Evolutionary conservation across 2,329 filamentous ascomycete genomes (phyloP).

Genomic region (Scopulariopsis brevicaulis): DNA sequence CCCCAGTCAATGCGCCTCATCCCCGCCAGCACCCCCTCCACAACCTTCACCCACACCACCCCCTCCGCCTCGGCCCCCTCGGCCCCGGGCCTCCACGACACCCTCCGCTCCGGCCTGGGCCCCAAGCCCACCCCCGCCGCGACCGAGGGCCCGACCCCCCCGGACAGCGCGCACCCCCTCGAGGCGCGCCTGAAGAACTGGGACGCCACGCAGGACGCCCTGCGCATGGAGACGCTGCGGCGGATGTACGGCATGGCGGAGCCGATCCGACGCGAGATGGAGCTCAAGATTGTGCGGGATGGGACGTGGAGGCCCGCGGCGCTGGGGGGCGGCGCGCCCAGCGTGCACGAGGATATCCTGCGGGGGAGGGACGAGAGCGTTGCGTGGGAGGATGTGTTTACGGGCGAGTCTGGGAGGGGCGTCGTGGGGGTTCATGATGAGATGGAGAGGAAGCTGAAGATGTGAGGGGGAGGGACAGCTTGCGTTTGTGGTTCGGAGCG

Average conservation of each 20-base stretch:
- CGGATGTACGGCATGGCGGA: constrained; percentile 87
- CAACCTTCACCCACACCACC: constrained; percentile 51
- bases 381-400: constrained; percentile 90
- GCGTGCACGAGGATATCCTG: constrained; percentile 84
- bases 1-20: constrained; percentile 78
- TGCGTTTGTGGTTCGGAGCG: not conserved
- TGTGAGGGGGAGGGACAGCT: constrained; percentile 23
- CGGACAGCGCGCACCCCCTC: constrained; percentile 72
- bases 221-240: constrained; percentile 83
- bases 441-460: constrained; percentile 87
- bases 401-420: constrained; percentile 54
- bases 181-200: constrained; percentile 82
- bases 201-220: constrained; percentile 75
- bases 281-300: constrained; percentile 75
- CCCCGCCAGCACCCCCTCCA: constrained; percentile 56
- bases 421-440: constrained; percentile 74
- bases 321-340: constrained; percentile 41
- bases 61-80: constrained; percentile 67
- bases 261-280: constrained; percentile 87
- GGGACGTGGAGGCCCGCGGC: constrained; percentile 70
- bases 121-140: constrained; percentile 41
- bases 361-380: constrained; percentile 66
- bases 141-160: constrained; percentile 25
- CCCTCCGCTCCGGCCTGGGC: constrained; percentile 72
- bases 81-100: constrained; percentile 87